phyloP scores from a whole-genome alignment of 2,329 filamentous ascomycete species.

The Colletotrichum sansevieriae region DNA sequence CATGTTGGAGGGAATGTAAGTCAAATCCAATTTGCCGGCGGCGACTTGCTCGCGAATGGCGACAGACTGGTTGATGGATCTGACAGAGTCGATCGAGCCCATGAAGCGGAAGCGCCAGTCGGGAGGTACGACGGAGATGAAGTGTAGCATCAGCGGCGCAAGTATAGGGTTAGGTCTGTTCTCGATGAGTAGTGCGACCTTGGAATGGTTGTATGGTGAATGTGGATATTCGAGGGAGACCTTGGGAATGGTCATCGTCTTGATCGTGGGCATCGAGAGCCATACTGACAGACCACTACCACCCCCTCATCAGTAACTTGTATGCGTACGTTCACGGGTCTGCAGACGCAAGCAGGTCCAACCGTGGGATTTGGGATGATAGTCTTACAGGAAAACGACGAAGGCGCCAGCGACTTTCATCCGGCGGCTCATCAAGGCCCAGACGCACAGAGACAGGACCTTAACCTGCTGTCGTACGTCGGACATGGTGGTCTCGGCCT shows the following conservation, averaged over 20 bases:
- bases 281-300: constrained; percentile 41
- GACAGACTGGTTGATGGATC: constrained; percentile 57
- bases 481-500: constrained; percentile 43
- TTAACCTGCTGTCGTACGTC: constrained; percentile 44
- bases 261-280: constrained; percentile 44
- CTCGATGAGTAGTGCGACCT: constrained; percentile 69
- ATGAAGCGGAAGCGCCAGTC: constrained; percentile 70
- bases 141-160: constrained; percentile 67
- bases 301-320: constrained; percentile 11
- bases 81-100: constrained; percentile 62
- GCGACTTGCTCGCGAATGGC: constrained; percentile 60
- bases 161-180: constrained; percentile 63
- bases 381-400: constrained; percentile 50
- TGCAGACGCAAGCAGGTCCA: neutral
- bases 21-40: constrained; percentile 63
- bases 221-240: constrained; percentile 52
- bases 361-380: neutral
- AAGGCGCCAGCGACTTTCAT: constrained; percentile 49
- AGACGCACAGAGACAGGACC: constrained; percentile 45
- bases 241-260: constrained; percentile 46
- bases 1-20: constrained; percentile 65
- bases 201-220: constrained; percentile 61
- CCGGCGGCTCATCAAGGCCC: constrained; percentile 52
- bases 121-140: constrained; percentile 66
- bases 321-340: neutral